Evolutionary conservation across 2,329 filamentous ascomycete genomes (phyloP).

Genomic region (Albophoma yamanashiensis): DNA sequence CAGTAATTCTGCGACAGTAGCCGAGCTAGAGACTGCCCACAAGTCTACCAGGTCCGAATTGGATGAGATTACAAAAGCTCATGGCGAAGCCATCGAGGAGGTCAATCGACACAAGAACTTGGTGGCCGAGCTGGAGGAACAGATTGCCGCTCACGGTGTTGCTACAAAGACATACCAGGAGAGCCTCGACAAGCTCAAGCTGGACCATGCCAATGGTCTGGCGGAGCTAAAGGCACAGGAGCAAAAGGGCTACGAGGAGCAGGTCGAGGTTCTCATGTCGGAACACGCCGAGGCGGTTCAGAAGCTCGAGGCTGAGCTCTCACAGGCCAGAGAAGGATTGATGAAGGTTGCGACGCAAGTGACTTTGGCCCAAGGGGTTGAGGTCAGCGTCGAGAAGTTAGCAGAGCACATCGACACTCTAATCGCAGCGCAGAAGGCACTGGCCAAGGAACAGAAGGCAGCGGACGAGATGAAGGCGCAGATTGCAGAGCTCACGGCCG

Average conservation of each 20-base stretch:
- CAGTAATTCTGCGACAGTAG: conserved; percentile 57
- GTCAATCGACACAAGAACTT: conserved; percentile 35
- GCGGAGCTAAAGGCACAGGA: conserved; percentile 36
- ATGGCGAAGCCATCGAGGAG: conserved; percentile 39
- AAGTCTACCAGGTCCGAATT: conserved; percentile 55
- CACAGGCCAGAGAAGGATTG: conserved; percentile 55
- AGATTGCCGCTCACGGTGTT: conserved; percentile 49
- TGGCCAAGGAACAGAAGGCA: conserved; percentile 48
- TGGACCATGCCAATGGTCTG: conserved; percentile 39
- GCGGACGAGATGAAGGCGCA: conserved; percentile 44
- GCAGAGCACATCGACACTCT: conserved; percentile 50
- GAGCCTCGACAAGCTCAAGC: conserved; percentile 36
- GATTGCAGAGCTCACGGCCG: conserved; percentile 44
- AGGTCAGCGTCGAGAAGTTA: conserved; percentile 59
- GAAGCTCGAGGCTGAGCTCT: conserved; percentile 50
- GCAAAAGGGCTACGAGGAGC: conserved; percentile 45
- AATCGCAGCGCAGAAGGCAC: conserved; percentile 46
- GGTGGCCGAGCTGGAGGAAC: conserved; percentile 41
- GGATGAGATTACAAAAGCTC: conserved; percentile 51
- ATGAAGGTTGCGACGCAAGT: conserved; percentile 55
- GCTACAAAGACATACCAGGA: conserved; percentile 44
- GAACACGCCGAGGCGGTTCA: conserved; percentile 48
- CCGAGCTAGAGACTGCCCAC: conserved; percentile 65
- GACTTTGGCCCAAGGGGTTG: conserved; percentile 46
- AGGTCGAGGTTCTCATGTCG: conserved; percentile 46